Base-by-base conservation (phyloP, 1,284 basidiomycete species). In the Albatrellus sp. region DNA sequence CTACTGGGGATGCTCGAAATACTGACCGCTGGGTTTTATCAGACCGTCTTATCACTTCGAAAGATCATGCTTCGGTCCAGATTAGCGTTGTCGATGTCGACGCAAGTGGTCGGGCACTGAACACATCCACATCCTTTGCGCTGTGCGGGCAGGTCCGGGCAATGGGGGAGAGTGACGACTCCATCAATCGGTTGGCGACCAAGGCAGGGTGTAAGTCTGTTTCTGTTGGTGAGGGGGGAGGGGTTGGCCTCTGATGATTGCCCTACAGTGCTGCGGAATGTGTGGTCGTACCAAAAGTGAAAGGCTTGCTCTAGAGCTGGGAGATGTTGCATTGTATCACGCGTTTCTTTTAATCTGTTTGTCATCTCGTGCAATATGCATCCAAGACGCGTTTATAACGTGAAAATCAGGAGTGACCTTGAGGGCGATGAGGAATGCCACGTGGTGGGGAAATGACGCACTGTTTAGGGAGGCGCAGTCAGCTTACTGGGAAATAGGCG, bases 51-150 rank as follows among this genome's bases (percentile, higher is more conserved):
- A 97, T 97, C 67, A 94, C 90, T 57, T 89, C 94, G 60, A 98
- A 98, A 75, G 94, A 99, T 71, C 91, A 98, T 67, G 92, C 94
- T 39, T 97, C 93, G 39, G 90, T 98, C 60, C 94, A 99, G 67
- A 85, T 99, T 66, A 85, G 80, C 67, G 75, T 99, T 57, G 88
- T 77, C 53, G 94, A 98, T 61, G 94, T 99, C 59, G 93, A 98
- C 64, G 80, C 85, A 55, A 82, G 87, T 54, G 94, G 96, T 62
- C 83, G 82, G 62, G 90, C 91, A 49, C 73, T 93, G 60, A 69
- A 70, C 62, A 91, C 90, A 52, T 83, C 83, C 55, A 92, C 90
- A 54, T 87, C 89, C 53, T 96, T 97, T 63, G 93, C 93, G 46
- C 80, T 99, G 53, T 91, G 82, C 62, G 96, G 94, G 48, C 82